Evolutionary conservation across 1,284 basidiomycete species (phyloP).

Genomic region (Grifola frondosa): DNA sequence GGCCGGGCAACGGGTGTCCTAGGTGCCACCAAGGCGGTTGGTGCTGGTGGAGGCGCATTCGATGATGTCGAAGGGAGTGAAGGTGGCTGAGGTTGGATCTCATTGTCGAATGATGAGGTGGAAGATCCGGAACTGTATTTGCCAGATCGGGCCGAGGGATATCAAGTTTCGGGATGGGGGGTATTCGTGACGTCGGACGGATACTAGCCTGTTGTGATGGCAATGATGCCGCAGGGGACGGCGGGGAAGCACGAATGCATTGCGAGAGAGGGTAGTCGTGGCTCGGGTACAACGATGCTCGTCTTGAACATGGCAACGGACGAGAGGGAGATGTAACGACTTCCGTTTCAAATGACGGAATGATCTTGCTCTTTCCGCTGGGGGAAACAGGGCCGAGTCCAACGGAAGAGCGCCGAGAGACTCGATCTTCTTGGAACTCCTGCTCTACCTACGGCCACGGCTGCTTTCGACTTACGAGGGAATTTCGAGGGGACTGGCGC

Average conservation of each 20-base stretch:
- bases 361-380: constrained; percentile 31
- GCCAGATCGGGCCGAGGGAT: constrained; percentile 12
- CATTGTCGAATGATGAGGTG: constrained; percentile 2
- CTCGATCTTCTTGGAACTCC: constrained; percentile 42
- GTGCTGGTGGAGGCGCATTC: constrained; percentile 1
- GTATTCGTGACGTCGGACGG: constrained; percentile 17
- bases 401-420: constrained; percentile 45
- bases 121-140: constrained; percentile 6
- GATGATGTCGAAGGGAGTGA: constrained; percentile 9
- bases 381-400: constrained; percentile 23
- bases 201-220: constrained; percentile 14
- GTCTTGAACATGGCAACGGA: too few species aligned
- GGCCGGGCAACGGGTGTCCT: constrained; percentile 33
- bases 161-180: constrained; percentile 19
- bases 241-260: constrained; percentile 72
- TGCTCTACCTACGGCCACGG: constrained; percentile 40
- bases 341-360: constrained; percentile 67
- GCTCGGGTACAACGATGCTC: not conserved
- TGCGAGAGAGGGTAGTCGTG: constrained; percentile 12
- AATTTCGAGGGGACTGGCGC: constrained; percentile 28
- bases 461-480: constrained; percentile 38
- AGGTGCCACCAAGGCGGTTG: constrained; percentile 21
- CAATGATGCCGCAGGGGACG: constrained; percentile 58
- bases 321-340: constrained; percentile 45
- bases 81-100: constrained; percentile 6